Conservation (phyloP, 179 eudicot genomes). For the Heliamphora pulchella region DNA sequence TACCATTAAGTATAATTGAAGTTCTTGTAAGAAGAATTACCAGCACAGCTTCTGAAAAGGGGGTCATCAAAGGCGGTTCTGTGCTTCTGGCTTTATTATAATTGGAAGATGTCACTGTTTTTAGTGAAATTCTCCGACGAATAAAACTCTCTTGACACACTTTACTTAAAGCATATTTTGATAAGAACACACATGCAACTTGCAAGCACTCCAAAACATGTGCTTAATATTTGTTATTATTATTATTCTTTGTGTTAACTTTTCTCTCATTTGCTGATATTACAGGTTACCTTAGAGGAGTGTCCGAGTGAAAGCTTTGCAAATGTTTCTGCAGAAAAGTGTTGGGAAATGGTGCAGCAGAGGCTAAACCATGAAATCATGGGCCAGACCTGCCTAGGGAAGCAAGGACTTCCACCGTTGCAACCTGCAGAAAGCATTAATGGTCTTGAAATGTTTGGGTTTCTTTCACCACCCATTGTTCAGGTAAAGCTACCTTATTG, state of each 20-base stretch:
- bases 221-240: not conserved
- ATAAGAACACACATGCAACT: not conserved
- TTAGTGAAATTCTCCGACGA: not conserved
- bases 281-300: slow-evolving; percentile 46
- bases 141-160: not conserved
- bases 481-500: slow-evolving; percentile 27
- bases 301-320: slow-evolving; percentile 30
- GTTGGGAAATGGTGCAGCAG: slow-evolving; percentile 44
- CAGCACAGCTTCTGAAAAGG: not conserved
- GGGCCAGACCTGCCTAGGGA: slow-evolving; percentile 19
- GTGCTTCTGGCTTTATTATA: not conserved
- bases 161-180: not conserved
- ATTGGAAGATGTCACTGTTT: not conserved
- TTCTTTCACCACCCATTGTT: slow-evolving; percentile 36
- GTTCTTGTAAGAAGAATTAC: not conserved
- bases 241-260: not conserved
- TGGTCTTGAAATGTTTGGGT: slow-evolving; percentile 61
- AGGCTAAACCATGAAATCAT: slow-evolving; percentile 36
- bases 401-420: slow-evolving; percentile 28
- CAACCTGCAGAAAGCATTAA: slow-evolving; percentile 27
- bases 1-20: not conserved
- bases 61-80: not conserved
- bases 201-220: not conserved
- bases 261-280: not conserved
- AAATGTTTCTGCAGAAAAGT: slow-evolving; percentile 29